A percentile compares a stretch with the other conserved stretches of the same genome.
Conservation (phyloP, 768 basidiomycete genomes). For the Nidularia pulvinata region DNA sequence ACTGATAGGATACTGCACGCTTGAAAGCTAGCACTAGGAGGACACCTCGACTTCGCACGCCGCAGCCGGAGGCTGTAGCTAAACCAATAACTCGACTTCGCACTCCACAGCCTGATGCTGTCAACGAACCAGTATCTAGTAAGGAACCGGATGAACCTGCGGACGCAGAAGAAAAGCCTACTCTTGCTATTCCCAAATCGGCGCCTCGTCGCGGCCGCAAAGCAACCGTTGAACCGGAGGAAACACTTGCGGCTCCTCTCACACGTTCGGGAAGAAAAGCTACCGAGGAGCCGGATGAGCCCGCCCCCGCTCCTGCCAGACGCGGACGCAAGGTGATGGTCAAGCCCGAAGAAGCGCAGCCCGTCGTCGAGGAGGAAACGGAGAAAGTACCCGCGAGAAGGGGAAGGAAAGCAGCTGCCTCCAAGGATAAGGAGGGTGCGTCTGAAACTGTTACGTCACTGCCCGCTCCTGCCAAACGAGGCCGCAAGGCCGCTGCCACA, state of each 20-base stretch:
- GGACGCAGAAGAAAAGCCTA: neutral
- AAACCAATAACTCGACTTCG: neutral
- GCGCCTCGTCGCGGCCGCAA: slow-evolving; percentile 18
- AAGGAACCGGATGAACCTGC: neutral
- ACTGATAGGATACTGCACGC: neutral
- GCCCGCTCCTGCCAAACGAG: slow-evolving; percentile 11
- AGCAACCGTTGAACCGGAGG: slow-evolving; percentile 18
- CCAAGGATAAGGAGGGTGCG: neutral
- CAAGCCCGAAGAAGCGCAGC: slow-evolving; percentile 9
- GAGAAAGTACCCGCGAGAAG: slow-evolving; percentile 4
- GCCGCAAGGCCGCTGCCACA: slow-evolving; percentile 12
- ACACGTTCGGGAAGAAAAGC: neutral
- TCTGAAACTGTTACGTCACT: neutral
- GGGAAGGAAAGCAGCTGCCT: slow-evolving; percentile 10
- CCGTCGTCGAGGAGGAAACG: slow-evolving; percentile 3
- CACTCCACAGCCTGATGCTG: neutral
- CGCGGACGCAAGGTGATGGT: slow-evolving; percentile 14
- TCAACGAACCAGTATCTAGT: neutral
- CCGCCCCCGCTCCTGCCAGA: slow-evolving; percentile 4
- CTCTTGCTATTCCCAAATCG: neutral
- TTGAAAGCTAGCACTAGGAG: neutral
- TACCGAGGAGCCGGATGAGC: slow-evolving; percentile 1
- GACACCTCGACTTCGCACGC: neutral
- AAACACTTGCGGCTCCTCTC: slow-evolving; percentile 2
- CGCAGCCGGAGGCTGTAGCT: neutral